These are phyloP conservation scores for Oenanthe javanica DNA, from an alignment of 140 eudicot species.

Conservation along the genomic window DNA sequence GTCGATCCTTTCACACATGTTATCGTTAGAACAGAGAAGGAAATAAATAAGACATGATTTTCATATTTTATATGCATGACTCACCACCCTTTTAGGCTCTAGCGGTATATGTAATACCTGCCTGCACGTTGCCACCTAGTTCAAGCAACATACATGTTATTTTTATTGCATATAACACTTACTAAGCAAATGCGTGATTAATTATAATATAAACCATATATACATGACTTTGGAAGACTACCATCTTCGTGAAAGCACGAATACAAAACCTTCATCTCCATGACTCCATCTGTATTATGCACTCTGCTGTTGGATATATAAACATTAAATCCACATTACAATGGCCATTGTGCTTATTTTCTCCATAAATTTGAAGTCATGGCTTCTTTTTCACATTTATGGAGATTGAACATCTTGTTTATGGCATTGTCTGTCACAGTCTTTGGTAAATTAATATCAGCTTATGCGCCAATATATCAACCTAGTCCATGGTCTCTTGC, in stretches of 20 bases:
- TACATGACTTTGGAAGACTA: slow-evolving; percentile 19
- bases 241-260: slow-evolving; percentile 57
- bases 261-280: slow-evolving; percentile 18
- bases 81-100: too few species aligned
- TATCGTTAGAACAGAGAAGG: too few species aligned
- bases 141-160: neutral
- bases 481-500: slow-evolving; percentile 60
- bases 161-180: neutral
- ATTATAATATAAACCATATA: slow-evolving; percentile 8
- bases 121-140: slow-evolving; percentile 41
- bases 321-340: slow-evolving; percentile 2
- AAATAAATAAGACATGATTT: too few species aligned
- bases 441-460: slow-evolving; percentile 23
- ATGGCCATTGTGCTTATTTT: slow-evolving; percentile 12
- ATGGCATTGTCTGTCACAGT: slow-evolving; percentile 8
- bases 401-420: slow-evolving; percentile 24
- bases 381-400: slow-evolving; percentile 36
- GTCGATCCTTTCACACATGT: too few species aligned
- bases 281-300: neutral
- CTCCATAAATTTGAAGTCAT: slow-evolving; percentile 14
- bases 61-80: too few species aligned
- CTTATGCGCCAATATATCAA: slow-evolving; percentile 27
- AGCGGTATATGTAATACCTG: slow-evolving; percentile 15
- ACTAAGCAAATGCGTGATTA: slow-evolving; percentile 6
- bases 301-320: slow-evolving; percentile 23